phyloP scores from a whole-genome alignment of 2,329 filamentous ascomycete genomes.

The Penicillium sp. region DNA sequence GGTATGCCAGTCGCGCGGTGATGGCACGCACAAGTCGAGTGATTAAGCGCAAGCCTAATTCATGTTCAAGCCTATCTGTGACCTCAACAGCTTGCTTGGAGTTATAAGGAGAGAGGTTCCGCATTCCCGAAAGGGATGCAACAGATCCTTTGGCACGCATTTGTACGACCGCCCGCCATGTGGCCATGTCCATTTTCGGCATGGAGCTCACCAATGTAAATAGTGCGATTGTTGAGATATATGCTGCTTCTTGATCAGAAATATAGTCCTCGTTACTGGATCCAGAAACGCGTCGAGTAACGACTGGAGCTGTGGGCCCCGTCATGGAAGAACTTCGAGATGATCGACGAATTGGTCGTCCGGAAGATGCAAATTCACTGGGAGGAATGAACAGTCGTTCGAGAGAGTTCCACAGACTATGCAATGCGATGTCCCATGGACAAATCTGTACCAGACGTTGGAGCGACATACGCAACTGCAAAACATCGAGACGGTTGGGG shows the following conservation, averaged over 20 bases:
- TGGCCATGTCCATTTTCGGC: constrained; percentile 37
- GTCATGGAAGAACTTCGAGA: constrained; percentile 31
- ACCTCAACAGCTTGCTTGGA: constrained; percentile 36
- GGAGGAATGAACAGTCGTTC: constrained; percentile 45
- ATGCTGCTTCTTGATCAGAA: constrained; percentile 41
- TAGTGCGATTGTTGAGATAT: constrained; percentile 40
- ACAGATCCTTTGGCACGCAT: constrained; percentile 44
- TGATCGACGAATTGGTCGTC: constrained; percentile 33
- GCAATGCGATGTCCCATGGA: constrained; percentile 43
- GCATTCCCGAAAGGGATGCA: constrained; percentile 40
- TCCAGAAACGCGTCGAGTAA: constrained; percentile 31
- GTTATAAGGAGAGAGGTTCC: constrained; percentile 31
- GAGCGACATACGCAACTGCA: constrained; percentile 35
- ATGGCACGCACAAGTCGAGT: constrained; percentile 53
- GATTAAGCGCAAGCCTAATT: constrained; percentile 53
- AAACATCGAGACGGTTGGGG: constrained; percentile 28
- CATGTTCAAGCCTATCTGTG: constrained; percentile 53
- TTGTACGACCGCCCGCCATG: constrained; percentile 45
- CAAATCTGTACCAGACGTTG: constrained; percentile 40
- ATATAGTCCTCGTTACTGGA: constrained; percentile 34
- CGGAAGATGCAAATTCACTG: constrained; percentile 34
- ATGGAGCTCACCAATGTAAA: constrained; percentile 42
- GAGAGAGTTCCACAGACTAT: constrained; percentile 45
- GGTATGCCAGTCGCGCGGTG: constrained; percentile 51
- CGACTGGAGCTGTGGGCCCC: constrained; percentile 21